Evolutionary conservation across 2,329 filamentous ascomycete species (phyloP), one percentile per base, ranked within the genome.

Genomic region (Fusarium pilosicola): DNA sequence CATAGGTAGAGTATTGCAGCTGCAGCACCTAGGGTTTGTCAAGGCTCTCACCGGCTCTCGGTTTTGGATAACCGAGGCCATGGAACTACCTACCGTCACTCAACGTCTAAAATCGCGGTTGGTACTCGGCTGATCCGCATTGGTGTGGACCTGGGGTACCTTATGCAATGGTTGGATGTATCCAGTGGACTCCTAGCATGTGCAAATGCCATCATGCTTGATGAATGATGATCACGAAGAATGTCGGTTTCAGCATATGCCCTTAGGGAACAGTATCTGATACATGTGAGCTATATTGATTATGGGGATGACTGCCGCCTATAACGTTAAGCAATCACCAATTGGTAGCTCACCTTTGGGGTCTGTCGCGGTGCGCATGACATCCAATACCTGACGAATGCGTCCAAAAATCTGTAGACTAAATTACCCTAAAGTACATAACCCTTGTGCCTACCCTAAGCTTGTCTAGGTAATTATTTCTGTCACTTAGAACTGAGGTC

Each of bases 21-120:
- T 57, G 20, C n/a, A 26, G 17, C n/a, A 38, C 14, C 24, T 22
- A 14, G 32, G 56, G 28, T 24, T 38, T 45, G 41, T 44, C 26
- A 45, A 41, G 48, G 65, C 34, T 63, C 44, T 64, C 57, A 56
- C 65, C 75, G 75, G 75, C 69, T 69, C 61, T 73, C 70, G 72
- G 76, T 55, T 73, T 65, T 69, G 58, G 48, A 76, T 77, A 77
- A 68, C 76, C 75, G 75, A 77, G 76, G 75, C 62, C 68, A 64
- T 52, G 42, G 22, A 54, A 54, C 49, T 28, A 42, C 36, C 54
- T 28, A 39, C 32, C 44, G 52, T 39, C 48, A 39, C 28, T 64
- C 41, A 51, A 56, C 45, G 48, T 55, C 58, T 54, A 62, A 62
- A 62, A 30, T 66, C 59, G 52, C 62, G 62, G 62, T 60, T 65